Percentiles rank a stretch among this genome's conserved stretches.
phyloP scores from a whole-genome alignment of 2,329 filamentous ascomycete species.

The Aspergillus sp. region DNA sequence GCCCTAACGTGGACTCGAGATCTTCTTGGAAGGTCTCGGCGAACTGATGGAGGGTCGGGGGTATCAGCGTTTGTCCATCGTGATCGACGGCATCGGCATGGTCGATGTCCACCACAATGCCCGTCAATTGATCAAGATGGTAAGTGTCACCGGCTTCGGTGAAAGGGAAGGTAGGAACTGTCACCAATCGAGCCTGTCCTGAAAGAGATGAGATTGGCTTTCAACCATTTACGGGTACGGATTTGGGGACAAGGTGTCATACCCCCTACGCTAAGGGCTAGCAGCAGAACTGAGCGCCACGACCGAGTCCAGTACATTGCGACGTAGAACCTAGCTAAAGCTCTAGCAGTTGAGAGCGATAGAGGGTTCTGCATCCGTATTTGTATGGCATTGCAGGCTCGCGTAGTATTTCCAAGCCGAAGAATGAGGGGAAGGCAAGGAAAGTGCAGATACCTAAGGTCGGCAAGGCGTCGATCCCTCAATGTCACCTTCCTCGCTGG shows the following conservation, averaged over 20 bases:
- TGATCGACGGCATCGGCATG: constrained; percentile 45
- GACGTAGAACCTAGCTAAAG: neutral
- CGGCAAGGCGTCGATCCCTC: neutral
- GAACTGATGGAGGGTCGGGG: constrained; percentile 51
- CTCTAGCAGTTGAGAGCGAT: neutral
- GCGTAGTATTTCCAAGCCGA: neutral
- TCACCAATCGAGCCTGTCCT: neutral
- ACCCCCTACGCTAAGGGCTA: neutral
- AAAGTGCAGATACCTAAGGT: neutral
- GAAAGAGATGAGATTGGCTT: neutral
- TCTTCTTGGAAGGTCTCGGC: constrained; percentile 47
- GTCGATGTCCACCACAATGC: constrained; percentile 37
- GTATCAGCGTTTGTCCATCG: constrained; percentile 52
- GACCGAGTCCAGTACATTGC: neutral
- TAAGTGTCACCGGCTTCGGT: neutral
- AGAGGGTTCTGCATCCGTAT: neutral
- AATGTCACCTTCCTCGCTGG: neutral
- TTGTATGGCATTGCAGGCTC: neutral
- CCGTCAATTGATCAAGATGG: neutral
- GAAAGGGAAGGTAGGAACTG: neutral
- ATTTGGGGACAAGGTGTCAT: neutral
- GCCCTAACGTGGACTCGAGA: constrained; percentile 24
- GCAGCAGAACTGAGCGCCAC: neutral
- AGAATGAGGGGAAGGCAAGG: neutral
- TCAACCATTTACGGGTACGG: neutral